Evolutionary conservation across 2,329 filamentous ascomycete genomes (phyloP).

Genomic region (Epichloe bromicola): DNA sequence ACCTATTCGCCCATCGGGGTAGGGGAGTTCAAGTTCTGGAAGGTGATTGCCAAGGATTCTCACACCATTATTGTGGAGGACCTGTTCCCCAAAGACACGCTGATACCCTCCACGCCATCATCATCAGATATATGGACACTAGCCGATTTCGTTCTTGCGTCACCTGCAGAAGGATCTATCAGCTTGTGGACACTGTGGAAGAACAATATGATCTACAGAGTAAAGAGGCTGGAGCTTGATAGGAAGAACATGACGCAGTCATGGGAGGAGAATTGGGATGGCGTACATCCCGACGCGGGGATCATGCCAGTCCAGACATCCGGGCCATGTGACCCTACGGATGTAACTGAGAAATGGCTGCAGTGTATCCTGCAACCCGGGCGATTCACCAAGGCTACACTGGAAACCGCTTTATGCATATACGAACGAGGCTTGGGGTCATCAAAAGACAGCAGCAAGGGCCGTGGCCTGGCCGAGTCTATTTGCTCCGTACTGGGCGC

Average conservation of each 20-base stretch:
- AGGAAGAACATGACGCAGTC: conserved; percentile 47
- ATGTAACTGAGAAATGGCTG: conserved; percentile 76
- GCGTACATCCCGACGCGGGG: conserved; percentile 48
- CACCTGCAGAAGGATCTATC: conserved; percentile 38
- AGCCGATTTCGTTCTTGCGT: conserved; percentile 57
- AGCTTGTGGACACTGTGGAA: conserved; percentile 72
- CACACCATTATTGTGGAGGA: conserved; percentile 56
- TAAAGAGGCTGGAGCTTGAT: conserved; percentile 62
- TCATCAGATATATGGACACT: conserved; percentile 69
- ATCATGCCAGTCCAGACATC: conserved; percentile 41
- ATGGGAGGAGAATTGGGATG: conserved; percentile 59
- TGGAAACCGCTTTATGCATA: conserved; percentile 73
- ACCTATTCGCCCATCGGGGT: conserved; percentile 81
- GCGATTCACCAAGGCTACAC: conserved; percentile 62
- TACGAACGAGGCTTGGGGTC: conserved; percentile 53
- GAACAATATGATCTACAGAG: conserved; percentile 66
- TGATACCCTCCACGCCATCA: conserved; percentile 57
- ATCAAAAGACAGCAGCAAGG: conserved; percentile 25
- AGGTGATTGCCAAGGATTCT: conserved; percentile 50
- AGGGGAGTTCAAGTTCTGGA: conserved; percentile 92
- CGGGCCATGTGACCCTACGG: conserved; percentile 50
- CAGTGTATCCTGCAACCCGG: conserved; percentile 72
- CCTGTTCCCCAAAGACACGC: conserved; percentile 44
- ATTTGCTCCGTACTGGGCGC: conserved; percentile 60
- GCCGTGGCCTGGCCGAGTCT: conserved; percentile 57